Evolutionary conservation across 116 monocot species (phyloP).

Genomic region (Dioscorea cayenensis): DNA sequence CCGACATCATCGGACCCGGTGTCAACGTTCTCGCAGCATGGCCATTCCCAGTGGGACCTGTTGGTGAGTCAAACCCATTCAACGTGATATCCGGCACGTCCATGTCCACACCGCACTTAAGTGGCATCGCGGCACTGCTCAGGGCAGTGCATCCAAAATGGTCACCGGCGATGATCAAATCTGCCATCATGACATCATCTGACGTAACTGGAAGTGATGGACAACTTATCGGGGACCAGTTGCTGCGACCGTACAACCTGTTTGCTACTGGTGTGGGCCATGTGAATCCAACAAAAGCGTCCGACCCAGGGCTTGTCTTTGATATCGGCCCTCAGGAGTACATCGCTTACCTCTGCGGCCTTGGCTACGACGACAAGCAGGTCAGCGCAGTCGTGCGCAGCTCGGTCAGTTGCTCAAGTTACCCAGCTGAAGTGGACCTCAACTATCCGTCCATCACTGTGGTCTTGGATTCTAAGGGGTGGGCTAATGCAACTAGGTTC

Average conservation of each 20-base stretch:
- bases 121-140: not conserved
- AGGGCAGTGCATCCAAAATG: not conserved
- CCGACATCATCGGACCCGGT: not conserved
- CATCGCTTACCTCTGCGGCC: not conserved
- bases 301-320: not conserved
- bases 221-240: not conserved
- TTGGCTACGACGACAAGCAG: not conserved
- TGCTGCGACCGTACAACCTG: not conserved
- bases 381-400: not conserved
- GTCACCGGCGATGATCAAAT: slow-evolving; percentile 2
- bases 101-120: slow-evolving; percentile 1
- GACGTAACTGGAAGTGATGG: not conserved
- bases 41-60: not conserved
- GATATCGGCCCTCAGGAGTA: not conserved
- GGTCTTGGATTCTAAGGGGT: too few species aligned
- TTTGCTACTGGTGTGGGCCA: not conserved
- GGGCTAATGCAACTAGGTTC: not conserved
- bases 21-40: not conserved
- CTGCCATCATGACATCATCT: slow-evolving; percentile 2
- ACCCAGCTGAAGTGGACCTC: not conserved
- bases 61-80: not conserved
- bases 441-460: slow-evolving; percentile 5
- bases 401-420: not conserved
- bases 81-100: slow-evolving; percentile 2
- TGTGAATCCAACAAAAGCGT: not conserved